Conservation (phyloP, 768 basidiomycete genomes). For the Clavulina sp. region DNA sequence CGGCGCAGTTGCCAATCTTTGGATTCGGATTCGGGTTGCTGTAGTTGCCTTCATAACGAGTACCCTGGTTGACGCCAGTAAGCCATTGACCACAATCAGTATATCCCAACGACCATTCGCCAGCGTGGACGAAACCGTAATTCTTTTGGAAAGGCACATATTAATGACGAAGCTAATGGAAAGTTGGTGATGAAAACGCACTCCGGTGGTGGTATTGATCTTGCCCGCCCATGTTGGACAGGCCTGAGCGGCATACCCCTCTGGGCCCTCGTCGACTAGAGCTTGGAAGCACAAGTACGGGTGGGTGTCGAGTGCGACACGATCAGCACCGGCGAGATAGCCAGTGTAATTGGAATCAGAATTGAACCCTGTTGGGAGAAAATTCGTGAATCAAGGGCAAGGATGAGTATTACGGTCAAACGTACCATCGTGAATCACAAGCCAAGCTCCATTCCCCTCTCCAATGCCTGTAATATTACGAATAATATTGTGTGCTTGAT, state of each 20-base stretch:
- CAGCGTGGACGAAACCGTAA: slow-evolving; percentile 58
- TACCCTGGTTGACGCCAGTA: slow-evolving; percentile 26
- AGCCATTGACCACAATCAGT: slow-evolving; percentile 24
- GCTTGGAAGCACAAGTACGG: slow-evolving; percentile 48
- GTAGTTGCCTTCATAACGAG: slow-evolving; percentile 26
- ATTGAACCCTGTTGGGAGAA: slow-evolving; percentile 18
- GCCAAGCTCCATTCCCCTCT: slow-evolving; percentile 39
- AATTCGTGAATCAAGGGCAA: slow-evolving; percentile 30
- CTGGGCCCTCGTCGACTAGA: slow-evolving; percentile 17
- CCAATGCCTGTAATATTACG: slow-evolving; percentile 59
- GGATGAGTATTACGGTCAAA: slow-evolving; percentile 17
- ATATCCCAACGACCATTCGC: slow-evolving; percentile 53
- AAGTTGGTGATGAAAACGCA: neutral
- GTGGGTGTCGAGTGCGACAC: slow-evolving; percentile 46
- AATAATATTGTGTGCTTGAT: slow-evolving; percentile 33
- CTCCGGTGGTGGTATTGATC: slow-evolving; percentile 2
- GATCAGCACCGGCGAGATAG: slow-evolving; percentile 36
- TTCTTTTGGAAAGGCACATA: slow-evolving; percentile 22
- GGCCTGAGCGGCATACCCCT: slow-evolving; percentile 18
- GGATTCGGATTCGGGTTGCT: slow-evolving; percentile 15
- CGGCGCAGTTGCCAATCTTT: slow-evolving; percentile 22
- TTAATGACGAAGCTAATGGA: slow-evolving; percentile 15
- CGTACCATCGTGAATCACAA: slow-evolving; percentile 45
- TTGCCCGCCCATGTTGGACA: slow-evolving; percentile 22
- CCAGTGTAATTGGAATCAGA: neutral